A percentile compares a stretch with the other conserved stretches of the same genome.
phyloP scores from a whole-genome alignment of 495 filamentous ascomycete species.

The Bacidia gigantensis region DNA sequence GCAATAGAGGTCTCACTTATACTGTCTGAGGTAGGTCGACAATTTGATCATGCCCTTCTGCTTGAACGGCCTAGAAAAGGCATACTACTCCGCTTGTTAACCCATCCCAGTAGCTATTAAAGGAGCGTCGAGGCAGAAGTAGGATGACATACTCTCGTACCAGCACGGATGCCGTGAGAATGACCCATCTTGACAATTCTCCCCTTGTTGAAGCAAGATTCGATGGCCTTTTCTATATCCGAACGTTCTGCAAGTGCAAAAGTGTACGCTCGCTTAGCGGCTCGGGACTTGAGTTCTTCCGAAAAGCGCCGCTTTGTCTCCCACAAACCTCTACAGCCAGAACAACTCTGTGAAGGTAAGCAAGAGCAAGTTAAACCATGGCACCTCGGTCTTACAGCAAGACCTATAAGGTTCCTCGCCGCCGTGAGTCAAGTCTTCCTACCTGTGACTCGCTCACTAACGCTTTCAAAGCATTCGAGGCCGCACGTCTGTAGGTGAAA shows the following conservation, averaged over 20 bases:
- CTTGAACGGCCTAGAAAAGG: constrained; percentile 87
- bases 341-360: constrained; percentile 20
- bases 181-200: constrained; percentile 71
- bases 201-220: not conserved
- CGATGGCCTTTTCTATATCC: not conserved
- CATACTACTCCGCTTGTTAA: constrained; percentile 44
- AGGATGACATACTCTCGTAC: constrained; percentile 59
- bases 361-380: constrained; percentile 29
- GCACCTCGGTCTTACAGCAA: constrained; percentile 74
- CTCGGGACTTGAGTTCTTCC: not conserved
- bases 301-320: constrained; percentile 14
- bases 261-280: constrained; percentile 2
- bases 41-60: constrained; percentile 81
- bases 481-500: constrained; percentile 95
- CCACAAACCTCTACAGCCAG: constrained; percentile 14
- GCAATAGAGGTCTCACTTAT: constrained; percentile 52
- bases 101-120: too few species aligned
- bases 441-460: not conserved
- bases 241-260: not conserved
- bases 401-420: constrained; percentile 92
- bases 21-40: constrained; percentile 82
- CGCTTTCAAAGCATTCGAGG: constrained; percentile 63
- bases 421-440: constrained; percentile 33
- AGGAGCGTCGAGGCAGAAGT: not conserved
- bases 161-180: constrained; percentile 83